Evolutionary conservation across 2,329 filamentous ascomycete species (phyloP).

Genomic region (Curvularia lunata): DNA sequence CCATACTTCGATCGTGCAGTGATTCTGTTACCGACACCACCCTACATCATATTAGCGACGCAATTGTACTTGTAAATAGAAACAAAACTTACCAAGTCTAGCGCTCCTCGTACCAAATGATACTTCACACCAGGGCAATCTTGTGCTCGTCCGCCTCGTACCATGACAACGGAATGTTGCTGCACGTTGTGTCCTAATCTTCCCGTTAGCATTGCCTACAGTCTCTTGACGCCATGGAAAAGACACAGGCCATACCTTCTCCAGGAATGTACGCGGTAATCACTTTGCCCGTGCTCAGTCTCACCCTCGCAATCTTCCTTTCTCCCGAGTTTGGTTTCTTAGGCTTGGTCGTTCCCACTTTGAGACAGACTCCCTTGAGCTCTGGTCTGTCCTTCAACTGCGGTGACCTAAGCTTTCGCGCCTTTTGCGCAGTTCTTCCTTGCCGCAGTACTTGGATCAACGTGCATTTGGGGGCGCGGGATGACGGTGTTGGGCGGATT

Average conservation of each 20-base stretch:
- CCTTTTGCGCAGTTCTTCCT: constrained; percentile 78
- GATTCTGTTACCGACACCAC: constrained; percentile 84
- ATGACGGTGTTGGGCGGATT: constrained; percentile 50
- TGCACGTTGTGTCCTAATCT: constrained; percentile 86
- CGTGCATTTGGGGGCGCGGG: constrained; percentile 51
- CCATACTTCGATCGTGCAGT: constrained; percentile 95
- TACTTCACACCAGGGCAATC: constrained; percentile 99
- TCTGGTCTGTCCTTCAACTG: constrained; percentile 78
- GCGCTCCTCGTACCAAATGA: constrained; percentile 85
- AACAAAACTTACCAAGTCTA: constrained; percentile 79
- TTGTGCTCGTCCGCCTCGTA: constrained; percentile 90
- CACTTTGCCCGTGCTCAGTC: constrained; percentile 83
- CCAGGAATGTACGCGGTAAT: constrained; percentile 95
- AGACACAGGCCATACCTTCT: constrained; percentile 64
- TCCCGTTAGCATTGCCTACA: constrained; percentile 12
- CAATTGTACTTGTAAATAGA: neutral
- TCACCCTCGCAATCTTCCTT: constrained; percentile 90
- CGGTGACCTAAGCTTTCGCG: constrained; percentile 86
- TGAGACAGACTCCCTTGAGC: constrained; percentile 94
- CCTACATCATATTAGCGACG: constrained; percentile 61
- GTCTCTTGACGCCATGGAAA: constrained; percentile 7
- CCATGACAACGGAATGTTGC: constrained; percentile 96
- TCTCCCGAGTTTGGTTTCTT: constrained; percentile 99
- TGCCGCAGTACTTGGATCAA: constrained; percentile 65
- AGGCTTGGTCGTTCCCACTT: constrained; percentile 90